Evolutionary conservation across 305 asterid genomes (phyloP).

Genomic region (Petunia hybrid): DNA sequence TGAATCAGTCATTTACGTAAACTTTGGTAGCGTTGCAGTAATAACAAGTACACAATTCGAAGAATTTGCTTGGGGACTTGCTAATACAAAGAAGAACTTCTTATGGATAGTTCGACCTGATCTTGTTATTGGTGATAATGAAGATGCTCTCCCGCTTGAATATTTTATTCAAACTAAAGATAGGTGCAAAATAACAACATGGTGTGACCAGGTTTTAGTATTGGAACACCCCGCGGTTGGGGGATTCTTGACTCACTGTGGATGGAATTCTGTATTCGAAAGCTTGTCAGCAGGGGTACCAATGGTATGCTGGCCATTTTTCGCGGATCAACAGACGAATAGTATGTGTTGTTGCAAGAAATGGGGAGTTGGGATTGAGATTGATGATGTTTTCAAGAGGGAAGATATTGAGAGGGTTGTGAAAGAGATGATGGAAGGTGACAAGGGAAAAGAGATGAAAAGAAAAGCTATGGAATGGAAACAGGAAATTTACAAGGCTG

Average conservation of each 20-base stretch:
- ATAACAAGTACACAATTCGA: neutral
- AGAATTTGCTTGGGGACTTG: conserved; percentile 25
- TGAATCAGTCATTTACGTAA: neutral
- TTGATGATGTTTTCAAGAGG: neutral
- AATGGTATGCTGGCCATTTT: conserved; percentile 12
- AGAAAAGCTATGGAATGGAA: neutral
- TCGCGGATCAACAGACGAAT: conserved; percentile 8
- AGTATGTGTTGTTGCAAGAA: conserved; percentile 11
- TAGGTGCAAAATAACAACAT: neutral
- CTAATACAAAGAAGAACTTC: conserved; percentile 5
- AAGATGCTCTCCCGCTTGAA: neutral
- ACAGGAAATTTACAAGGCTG: neutral
- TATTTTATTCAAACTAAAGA: neutral
- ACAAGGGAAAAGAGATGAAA: conserved; percentile 23
- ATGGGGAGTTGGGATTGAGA: conserved; percentile 25
- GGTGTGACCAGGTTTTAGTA: conserved; percentile 27
- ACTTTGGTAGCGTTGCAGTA: conserved; percentile 8
- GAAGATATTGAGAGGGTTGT: conserved; percentile 19
- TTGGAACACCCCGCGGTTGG: conserved; percentile 12
- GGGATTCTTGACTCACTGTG: conserved; percentile 24
- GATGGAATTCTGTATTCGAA: conserved; percentile 25
- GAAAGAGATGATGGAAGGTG: conserved; percentile 28
- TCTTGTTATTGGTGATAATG: neutral
- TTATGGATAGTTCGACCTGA: conserved; percentile 26
- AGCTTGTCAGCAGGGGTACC: neutral